Percentiles rank a stretch among this genome's conserved stretches.
Evolutionary conservation across 345 rosid genomes (phyloP).

Genomic region (Triadica sebifera): DNA sequence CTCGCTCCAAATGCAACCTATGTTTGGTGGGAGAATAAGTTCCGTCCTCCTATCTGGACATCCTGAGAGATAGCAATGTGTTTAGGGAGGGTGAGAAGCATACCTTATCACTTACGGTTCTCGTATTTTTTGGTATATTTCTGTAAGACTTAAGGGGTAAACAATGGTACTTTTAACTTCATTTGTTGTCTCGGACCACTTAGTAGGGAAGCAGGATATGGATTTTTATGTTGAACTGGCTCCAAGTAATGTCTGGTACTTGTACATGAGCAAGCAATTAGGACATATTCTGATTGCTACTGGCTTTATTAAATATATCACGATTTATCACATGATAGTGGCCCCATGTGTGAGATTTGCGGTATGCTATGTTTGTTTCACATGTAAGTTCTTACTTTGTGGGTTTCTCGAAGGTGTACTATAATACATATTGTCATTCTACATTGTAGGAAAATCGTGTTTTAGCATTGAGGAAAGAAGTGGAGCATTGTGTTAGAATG

Average conservation of each 20-base stretch:
- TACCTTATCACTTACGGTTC: neutral
- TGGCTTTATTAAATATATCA: neutral
- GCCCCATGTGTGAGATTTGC: neutral
- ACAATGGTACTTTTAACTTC: too few species aligned
- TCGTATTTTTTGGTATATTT: neutral
- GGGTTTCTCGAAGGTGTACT: neutral
- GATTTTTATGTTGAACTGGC: neutral
- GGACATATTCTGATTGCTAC: neutral
- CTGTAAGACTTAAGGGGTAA: neutral
- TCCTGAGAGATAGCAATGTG: neutral
- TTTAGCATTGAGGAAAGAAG: slow-evolving; percentile 70
- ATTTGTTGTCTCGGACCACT: too few species aligned
- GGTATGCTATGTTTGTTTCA: neutral
- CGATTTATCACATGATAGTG: neutral
- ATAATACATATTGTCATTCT: slow-evolving; percentile 12
- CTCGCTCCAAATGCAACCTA: neutral
- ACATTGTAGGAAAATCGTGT: slow-evolving; percentile 78
- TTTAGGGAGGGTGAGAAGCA: neutral
- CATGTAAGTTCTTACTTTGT: neutral
- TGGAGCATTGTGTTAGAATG: slow-evolving; percentile 66
- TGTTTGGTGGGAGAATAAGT: neutral
- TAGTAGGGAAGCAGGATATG: too few species aligned
- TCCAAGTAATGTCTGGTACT: neutral
- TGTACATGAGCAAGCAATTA: neutral
- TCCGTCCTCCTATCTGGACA: neutral